Base-by-base conservation (phyloP, 1,139 yeast genomes). In the Kodamaea derodonti region DNA sequence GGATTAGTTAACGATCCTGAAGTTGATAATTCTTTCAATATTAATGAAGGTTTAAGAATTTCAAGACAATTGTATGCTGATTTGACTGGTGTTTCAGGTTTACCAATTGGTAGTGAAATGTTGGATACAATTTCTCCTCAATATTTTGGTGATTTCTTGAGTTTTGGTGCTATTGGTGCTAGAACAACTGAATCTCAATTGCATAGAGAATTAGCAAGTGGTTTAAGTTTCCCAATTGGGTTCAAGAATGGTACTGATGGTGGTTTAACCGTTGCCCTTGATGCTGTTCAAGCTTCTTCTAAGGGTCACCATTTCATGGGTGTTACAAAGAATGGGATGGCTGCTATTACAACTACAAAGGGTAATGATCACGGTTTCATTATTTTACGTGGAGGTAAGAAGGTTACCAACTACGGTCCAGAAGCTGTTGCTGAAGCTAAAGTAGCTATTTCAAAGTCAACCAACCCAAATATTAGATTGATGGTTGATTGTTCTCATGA, bases 161-260 rank as follows among this genome's bases (percentile, higher is more conserved):
- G 95, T 28, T 80, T 92, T 49, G 98, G 98, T 49, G 98, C 98
- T 40, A 87, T 92, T 65, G 98, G 98, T 55, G 98, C 98, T 36
- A 81, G 98, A 72, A 92, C 98, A 42, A 92, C 98, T 35, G 98
- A 92, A 70, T 87, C 97, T 33, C 98, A 92, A 65, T 77, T 92
- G 45, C 98, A 92, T 69, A 82, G 98, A 65, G 98, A 92, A 66
- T 75, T 92, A 52, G 95, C 97, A 14, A 87, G 97, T 4, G 98
- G 97, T 32, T 74, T 92, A 46, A 84, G 95, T 9, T 92, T 92
- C 90, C 98, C 98, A 40, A 82, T 92, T 42, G 98, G 98, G 36
- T 92, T 92, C 83, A 92, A 92, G 69, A 92, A 92, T 60, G 97
- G 97, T 58, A 92, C 98, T 33, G 98, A 92, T 60, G 98, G 98